Evolutionary conservation across 306 rosid genomes (phyloP).

Genomic region (Medicago arabica): DNA sequence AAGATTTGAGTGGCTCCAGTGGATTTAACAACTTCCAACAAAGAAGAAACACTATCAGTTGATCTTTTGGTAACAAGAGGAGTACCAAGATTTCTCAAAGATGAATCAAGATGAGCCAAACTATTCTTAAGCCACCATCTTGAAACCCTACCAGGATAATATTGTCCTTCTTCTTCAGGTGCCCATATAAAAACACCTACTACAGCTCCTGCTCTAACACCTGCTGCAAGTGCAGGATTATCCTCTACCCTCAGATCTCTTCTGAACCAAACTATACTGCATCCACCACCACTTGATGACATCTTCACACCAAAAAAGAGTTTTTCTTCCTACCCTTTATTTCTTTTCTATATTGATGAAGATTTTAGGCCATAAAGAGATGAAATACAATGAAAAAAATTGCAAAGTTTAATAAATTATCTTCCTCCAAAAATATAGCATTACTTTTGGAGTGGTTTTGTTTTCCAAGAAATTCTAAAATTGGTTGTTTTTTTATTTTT

Average conservation of each 20-base stretch:
- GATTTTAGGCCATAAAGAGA: slow-evolving; percentile 44
- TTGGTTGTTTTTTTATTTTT: slow-evolving; percentile 20
- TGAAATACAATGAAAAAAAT: slow-evolving; percentile 5
- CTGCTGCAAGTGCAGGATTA: slow-evolving; percentile 92
- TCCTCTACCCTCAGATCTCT: slow-evolving; percentile 98
- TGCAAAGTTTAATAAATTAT: neutral
- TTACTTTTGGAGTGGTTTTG: slow-evolving; percentile 42
- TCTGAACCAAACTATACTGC: slow-evolving; percentile 99
- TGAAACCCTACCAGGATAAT: slow-evolving; percentile 88
- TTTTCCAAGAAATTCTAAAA: slow-evolving; percentile 18
- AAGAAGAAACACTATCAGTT: slow-evolving; percentile 80
- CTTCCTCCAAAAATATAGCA: slow-evolving; percentile 32
- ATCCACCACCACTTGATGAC: slow-evolving; percentile 94
- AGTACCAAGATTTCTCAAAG: slow-evolving; percentile 80
- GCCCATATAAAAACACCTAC: slow-evolving; percentile 94
- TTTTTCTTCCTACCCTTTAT: neutral
- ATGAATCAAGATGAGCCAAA: slow-evolving; percentile 84
- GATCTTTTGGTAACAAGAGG: slow-evolving; percentile 82
- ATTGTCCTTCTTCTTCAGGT: slow-evolving; percentile 97
- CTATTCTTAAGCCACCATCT: slow-evolving; percentile 99
- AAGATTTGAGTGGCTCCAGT: slow-evolving; percentile 94
- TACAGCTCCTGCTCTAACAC: slow-evolving; percentile 89
- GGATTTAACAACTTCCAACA: slow-evolving; percentile 70
- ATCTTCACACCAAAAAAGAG: slow-evolving; percentile 37
- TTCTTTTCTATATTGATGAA: slow-evolving; percentile 28